These are phyloP conservation scores for Hyphopichia fennica DNA, from an alignment of 1,139 yeast genomes.

Conservation along the genomic window DNA sequence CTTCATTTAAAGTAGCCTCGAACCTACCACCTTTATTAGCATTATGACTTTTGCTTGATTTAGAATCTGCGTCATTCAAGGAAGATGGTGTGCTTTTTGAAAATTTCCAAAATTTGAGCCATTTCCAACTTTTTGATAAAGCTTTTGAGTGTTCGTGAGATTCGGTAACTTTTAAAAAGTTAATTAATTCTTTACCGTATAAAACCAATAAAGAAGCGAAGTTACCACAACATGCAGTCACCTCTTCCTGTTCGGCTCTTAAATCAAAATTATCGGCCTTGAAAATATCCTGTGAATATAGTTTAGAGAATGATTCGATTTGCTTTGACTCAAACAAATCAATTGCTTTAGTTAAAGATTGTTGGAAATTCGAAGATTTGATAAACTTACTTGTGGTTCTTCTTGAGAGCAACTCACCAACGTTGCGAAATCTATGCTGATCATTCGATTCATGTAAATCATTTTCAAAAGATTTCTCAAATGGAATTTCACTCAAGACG, in stretches of 20 bases:
- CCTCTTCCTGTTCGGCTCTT: conserved; percentile 71
- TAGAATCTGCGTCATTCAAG: neutral
- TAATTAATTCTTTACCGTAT: conserved; percentile 57
- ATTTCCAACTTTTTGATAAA: conserved; percentile 42
- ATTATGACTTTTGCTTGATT: neutral
- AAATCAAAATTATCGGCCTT: conserved; percentile 38
- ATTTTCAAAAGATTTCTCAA: conserved; percentile 28
- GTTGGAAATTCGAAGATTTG: conserved; percentile 42
- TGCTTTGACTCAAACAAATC: conserved; percentile 60
- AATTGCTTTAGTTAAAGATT: conserved; percentile 54
- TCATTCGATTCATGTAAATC: conserved; percentile 12
- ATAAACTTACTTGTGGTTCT: conserved; percentile 22
- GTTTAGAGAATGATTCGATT: conserved; percentile 50
- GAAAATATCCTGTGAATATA: conserved; percentile 63
- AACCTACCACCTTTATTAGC: neutral
- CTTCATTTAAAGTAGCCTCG: conserved; percentile 31
- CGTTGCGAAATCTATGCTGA: neutral
- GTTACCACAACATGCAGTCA: conserved; percentile 84
- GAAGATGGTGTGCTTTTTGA: neutral
- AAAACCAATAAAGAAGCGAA: conserved; percentile 66
- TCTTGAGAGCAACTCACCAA: conserved; percentile 7
- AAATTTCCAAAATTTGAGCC: conserved; percentile 52
- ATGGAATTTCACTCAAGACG: conserved; percentile 61
- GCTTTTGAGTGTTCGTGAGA: conserved; percentile 35
- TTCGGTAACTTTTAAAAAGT: conserved; percentile 48